Base-by-base conservation (phyloP, 305 asterid genomes). In the Fraxinus dipetala region DNA sequence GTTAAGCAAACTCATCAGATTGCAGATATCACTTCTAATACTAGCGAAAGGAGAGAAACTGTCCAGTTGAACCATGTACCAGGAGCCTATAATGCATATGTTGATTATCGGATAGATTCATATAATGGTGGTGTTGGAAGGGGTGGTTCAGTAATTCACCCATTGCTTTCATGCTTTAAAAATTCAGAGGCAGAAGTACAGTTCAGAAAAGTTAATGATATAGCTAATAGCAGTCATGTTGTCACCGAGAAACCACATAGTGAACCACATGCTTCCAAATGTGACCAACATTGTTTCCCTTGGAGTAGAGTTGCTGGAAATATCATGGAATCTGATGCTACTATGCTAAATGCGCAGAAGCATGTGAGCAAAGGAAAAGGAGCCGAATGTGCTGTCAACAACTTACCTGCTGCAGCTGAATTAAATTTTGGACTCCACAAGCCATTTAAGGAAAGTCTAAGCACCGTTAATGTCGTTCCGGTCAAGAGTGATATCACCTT, bases 11-110 rank as follows among this genome's bases (percentile, higher is more conserved):
- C 67, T 83, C 59, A 67, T 73, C 87, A 79, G 79, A 43, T 74
- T 80, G 77, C 84, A 80, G 87, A 75, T 86, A 74, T 65, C 54
- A 31, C 81, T 72, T 79, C 85, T 75, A 85, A 81, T 77, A 79
- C 84, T 20, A 54, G 77, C 80, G 81, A 78, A 78, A 83, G 86
- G 83, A 85, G 84, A 79, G 88, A 81, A 75, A 70, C 85, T 84
- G 76, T 32, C 78, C 86, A 78, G 73, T 80, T 82, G 81, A 78
- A 82, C 72, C 76, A 78, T 82, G 84, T 73, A 31, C 69, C 51
- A 79, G 90, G 83, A 83, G 84, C 79, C 85, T 82, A 80, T 87
- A 82, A 76, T 80, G 77, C 87, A 14, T 75, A 79, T 76, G 59
- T 82, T 59, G 79, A 83, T 80, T 43, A 34, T 59, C 83, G 75